A percentile compares a stretch with the other conserved stretches of the same genome.
These are phyloP conservation scores for Leccinum variicolor DNA, from an alignment of 768 basidiomycete genomes.

Conservation along the genomic window DNA sequence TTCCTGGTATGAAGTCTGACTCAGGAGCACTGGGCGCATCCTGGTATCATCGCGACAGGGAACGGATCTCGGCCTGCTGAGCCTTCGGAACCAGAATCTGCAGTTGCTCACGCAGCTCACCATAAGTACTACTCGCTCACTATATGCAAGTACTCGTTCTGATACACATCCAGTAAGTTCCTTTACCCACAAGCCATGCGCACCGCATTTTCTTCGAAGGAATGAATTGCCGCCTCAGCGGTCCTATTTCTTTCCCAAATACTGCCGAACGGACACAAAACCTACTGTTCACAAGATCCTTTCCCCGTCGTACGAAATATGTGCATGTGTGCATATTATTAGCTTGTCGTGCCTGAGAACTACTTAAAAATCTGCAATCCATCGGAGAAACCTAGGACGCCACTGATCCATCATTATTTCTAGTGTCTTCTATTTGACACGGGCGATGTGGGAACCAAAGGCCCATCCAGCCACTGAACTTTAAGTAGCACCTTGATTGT, in stretches of 20 bases:
- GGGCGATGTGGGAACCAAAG: neutral
- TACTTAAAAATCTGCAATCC: neutral
- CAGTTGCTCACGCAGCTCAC: neutral
- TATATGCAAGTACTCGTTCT: neutral
- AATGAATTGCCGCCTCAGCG: neutral
- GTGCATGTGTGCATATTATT: neutral
- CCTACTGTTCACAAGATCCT: neutral
- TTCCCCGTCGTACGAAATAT: neutral
- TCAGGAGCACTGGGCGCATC: neutral
- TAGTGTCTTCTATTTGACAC: neutral
- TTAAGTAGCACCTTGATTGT: neutral
- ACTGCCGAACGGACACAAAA: neutral
- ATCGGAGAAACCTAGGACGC: neutral
- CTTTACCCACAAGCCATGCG: neutral
- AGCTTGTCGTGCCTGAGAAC: neutral
- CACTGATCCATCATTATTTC: neutral
- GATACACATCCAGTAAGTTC: neutral
- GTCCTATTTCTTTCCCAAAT: neutral
- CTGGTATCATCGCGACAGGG: neutral
- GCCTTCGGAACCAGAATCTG: neutral
- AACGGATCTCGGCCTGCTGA: neutral
- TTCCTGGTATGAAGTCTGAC: neutral
- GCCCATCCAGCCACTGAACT: neutral
- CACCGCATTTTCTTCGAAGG: too few relatives aligned
- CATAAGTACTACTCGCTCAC: neutral